Evolutionary conservation across 208 protist species (phyloP), one percentile per base, ranked within the genome.

Genomic region (Crithidia bombi): DNA sequence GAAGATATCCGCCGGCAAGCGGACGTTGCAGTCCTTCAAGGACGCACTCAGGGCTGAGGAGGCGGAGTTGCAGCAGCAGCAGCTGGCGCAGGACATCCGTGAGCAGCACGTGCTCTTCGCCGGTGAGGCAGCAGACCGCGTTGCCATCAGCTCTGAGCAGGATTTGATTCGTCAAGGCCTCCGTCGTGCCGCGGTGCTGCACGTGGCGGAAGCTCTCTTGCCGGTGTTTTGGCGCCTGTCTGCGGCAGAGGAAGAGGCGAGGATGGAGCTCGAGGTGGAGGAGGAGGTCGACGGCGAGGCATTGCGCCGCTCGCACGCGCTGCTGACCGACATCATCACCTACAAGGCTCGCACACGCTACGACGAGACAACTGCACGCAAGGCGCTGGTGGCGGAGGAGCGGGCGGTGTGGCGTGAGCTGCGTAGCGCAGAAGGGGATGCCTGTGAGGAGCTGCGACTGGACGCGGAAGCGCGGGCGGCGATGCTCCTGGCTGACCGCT

Each of bases 131-230:
- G 49, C 69, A 14, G 47, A 79, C 35, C 83, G 87, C 25, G 56
- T 66, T 12, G 65, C 81, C 14, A 26, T 90, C 36, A 49, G 23
- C 23, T 68, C 77, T 5, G 59, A 83, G 49, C 83, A 93, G 68
- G 80, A 77, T 39, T 77, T 65, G 54, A 64, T 26, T 4, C 62
- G 66, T 39, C 56, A 67, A 43, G 51, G 7, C 25, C 3, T 73
- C 7, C 39, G 21, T 19, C 65, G 73, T 7, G 52, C 50, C 36
- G 39, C 23, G 32, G 38, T 52, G 15, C 52, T 68, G 59, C 43
- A 65, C 36, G 55, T 66, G 7, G 64, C 64, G 21, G 59, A 69
- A 43, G 57, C 64, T 17, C 51, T 54, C 44, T 26, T 10, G 10
- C 71, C 67, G 19, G 21, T 63, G 6, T 54, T 68, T n/a, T 25